Conservation (phyloP, 2,329 filamentous ascomycete genomes). For the Byssochlamys sp. region DNA sequence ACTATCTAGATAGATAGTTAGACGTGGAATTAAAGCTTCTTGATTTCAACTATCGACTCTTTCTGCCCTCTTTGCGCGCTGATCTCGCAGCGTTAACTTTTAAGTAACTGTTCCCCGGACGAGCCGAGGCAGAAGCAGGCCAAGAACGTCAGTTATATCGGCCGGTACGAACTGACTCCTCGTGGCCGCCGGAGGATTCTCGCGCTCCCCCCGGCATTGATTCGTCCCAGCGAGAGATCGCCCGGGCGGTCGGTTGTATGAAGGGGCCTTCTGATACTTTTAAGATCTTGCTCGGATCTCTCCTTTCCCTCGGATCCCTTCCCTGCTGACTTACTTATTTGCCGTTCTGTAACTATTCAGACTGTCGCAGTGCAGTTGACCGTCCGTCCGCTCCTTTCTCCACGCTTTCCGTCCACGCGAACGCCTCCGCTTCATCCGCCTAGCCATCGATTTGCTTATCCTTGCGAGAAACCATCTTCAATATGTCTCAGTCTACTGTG, state of each 20-base stretch:
- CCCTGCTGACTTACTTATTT: not conserved
- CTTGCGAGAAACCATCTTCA: slow-evolving; percentile 2
- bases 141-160: not conserved
- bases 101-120: not conserved
- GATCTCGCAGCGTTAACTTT: not conserved
- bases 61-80: not conserved
- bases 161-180: not conserved
- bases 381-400: not conserved
- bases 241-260: not conserved
- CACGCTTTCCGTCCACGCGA: not conserved
- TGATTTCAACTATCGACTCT: no score
- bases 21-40: no score
- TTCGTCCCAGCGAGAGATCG: not conserved
- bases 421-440: not conserved
- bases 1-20: no score
- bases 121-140: not conserved
- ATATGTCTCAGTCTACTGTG: slow-evolving; percentile 32
- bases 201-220: not conserved
- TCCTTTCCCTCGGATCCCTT: not conserved
- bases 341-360: not conserved
- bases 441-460: not conserved
- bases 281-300: not conserved
- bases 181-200: not conserved
- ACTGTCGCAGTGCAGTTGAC: not conserved
- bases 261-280: not conserved